Percentiles rank a stretch among this genome's conserved stretches.
These are phyloP conservation scores for Nepenthes mirabilis DNA, from an alignment of 148 eudicot genomes.

Conservation along the genomic window DNA sequence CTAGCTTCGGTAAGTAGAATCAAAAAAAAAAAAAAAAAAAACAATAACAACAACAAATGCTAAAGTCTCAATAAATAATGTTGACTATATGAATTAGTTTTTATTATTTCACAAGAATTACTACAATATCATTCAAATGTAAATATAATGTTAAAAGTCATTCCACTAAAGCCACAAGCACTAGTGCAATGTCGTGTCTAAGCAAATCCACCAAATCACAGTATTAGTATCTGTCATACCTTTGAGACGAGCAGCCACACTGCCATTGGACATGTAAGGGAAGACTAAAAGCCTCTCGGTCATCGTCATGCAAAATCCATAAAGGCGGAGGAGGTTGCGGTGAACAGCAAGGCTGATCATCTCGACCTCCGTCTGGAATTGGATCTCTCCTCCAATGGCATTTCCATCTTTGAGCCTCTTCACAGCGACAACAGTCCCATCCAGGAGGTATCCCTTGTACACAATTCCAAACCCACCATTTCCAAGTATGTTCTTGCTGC, in stretches of 20 bases:
- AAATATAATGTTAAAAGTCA: background rate
- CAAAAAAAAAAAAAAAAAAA: too few species aligned
- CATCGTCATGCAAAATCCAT: slow-evolving; percentile 78
- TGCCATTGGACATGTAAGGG: slow-evolving; percentile 97
- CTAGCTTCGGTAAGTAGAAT: too few species aligned
- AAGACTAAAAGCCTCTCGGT: slow-evolving; percentile 76
- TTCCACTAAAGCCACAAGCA: too few species aligned
- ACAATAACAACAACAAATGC: too few species aligned
- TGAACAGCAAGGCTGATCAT: slow-evolving; percentile 97
- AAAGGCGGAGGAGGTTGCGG: slow-evolving; percentile 73
- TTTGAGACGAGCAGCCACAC: slow-evolving; percentile 95
- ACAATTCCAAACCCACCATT: slow-evolving; percentile 93
- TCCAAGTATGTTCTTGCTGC: slow-evolving; percentile 79
- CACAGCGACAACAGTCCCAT: slow-evolving; percentile 78
- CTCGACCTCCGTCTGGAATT: slow-evolving; percentile 96
- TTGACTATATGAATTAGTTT: too few species aligned
- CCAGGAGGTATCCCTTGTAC: slow-evolving; percentile 68
- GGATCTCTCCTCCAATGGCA: slow-evolving; percentile 65
- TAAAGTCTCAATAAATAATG: too few species aligned
- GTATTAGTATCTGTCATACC: slow-evolving; percentile 27
- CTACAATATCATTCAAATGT: background rate
- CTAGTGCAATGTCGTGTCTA: too few species aligned
- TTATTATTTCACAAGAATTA: background rate
- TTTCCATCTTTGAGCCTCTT: slow-evolving; percentile 87
- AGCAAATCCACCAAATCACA: background rate